phyloP scores from a whole-genome alignment of 345 rosid genomes.

The Carallia pectinifolia region DNA sequence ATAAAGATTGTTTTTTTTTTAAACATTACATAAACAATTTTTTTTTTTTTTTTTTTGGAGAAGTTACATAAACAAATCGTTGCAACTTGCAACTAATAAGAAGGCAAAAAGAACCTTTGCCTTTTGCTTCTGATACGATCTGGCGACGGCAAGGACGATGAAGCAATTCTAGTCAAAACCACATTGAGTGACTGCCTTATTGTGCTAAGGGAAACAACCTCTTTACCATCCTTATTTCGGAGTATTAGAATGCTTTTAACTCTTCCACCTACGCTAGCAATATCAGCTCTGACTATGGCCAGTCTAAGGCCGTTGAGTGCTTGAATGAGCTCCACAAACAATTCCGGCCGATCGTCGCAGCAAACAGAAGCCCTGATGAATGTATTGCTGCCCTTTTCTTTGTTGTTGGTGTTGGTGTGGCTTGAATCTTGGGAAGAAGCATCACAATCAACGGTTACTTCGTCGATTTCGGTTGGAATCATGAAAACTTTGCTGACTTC shows the following conservation, averaged over 20 bases:
- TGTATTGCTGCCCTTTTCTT: conserved; percentile 5
- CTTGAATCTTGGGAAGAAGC: conserved; percentile 11
- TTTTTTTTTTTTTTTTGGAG: no score
- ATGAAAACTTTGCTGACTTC: conserved; percentile 45
- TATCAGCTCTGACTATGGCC: conserved; percentile 53
- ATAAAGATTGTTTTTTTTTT: no score
- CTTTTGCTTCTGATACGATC: conserved; percentile 78
- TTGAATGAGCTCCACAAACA: conserved; percentile 56
- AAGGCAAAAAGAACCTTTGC: conserved; percentile 77
- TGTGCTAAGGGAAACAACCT: conserved; percentile 27
- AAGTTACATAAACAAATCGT: no score
- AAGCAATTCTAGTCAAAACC: conserved; percentile 46
- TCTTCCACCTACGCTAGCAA: conserved; percentile 73
- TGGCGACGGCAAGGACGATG: conserved; percentile 42
- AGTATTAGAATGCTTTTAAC: conserved; percentile 59
- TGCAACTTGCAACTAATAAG: conserved; percentile 20
- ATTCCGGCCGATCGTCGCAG: conserved; percentile 86
- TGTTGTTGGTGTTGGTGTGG: conserved; percentile 2
- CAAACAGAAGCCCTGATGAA: conserved; percentile 64
- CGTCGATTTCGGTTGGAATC: conserved; percentile 69
- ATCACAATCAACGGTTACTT: conserved; percentile 56
- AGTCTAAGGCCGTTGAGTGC: conserved; percentile 53
- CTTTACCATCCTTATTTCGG: conserved; percentile 28
- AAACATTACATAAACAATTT: no score
- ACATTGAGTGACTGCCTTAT: conserved; percentile 48